Evolutionary conservation across 2,329 filamentous ascomycete genomes (phyloP).

Genomic region (Berkeleyomyces basicola): DNA sequence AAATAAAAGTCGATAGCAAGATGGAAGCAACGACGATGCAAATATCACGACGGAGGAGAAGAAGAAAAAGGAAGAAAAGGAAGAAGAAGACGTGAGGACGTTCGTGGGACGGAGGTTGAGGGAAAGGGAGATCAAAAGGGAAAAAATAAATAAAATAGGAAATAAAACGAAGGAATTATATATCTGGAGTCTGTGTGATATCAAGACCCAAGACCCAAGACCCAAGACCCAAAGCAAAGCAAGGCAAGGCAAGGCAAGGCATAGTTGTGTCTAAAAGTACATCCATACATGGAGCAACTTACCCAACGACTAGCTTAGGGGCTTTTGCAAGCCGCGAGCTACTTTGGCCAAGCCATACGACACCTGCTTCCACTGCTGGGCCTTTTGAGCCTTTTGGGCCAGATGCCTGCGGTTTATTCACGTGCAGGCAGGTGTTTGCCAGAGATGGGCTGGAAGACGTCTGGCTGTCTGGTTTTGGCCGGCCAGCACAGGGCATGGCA

Average conservation of each 20-base stretch:
- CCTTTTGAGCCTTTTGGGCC: too few species aligned
- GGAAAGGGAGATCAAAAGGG: neutral
- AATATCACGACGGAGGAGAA: neutral
- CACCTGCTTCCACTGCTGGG: too few species aligned
- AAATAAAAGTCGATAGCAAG: slow-evolving; percentile 1
- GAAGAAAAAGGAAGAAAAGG: slow-evolving; percentile 3
- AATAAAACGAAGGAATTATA: neutral
- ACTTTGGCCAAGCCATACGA: too few species aligned
- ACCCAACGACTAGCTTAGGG: too few species aligned
- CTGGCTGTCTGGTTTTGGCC: too few species aligned
- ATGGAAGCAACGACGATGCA: slow-evolving; percentile 4
- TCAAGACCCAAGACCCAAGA: neutral
- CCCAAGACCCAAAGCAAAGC: neutral
- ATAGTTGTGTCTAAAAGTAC: too few species aligned
- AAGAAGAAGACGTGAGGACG: slow-evolving; percentile 2
- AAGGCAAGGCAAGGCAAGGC: neutral
- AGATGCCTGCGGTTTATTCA: too few species aligned
- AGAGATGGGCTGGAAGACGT: too few species aligned
- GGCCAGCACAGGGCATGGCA: too few species aligned
- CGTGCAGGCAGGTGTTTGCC: too few species aligned
- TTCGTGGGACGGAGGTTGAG: neutral
- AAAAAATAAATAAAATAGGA: slow-evolving; percentile 7
- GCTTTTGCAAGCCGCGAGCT: too few species aligned
- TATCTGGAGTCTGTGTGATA: neutral
- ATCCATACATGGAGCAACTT: too few species aligned